Conservation (phyloP, 495 filamentous ascomycete genomes). For the Penicillium soppii region DNA sequence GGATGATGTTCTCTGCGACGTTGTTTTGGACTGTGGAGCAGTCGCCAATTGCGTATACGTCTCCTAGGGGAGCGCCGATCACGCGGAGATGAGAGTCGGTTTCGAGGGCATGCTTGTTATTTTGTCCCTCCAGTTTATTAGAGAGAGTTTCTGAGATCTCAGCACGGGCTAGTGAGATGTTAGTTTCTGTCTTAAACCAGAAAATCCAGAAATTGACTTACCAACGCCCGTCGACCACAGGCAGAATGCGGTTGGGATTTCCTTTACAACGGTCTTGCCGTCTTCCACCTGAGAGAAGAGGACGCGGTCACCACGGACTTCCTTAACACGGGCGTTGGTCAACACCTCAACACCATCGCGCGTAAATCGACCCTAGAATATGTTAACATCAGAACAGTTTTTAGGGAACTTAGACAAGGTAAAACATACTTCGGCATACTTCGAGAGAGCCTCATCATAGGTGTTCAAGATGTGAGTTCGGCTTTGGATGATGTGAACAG, state of each 20-base stretch:
- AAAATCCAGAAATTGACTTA: slow-evolving; percentile 25
- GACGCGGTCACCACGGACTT: slow-evolving; percentile 79
- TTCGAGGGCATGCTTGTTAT: slow-evolving; percentile 88
- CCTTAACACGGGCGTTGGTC: slow-evolving; percentile 88
- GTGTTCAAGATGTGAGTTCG: slow-evolving; percentile 95
- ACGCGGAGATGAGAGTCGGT: slow-evolving; percentile 94
- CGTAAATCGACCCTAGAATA: slow-evolving; percentile 61
- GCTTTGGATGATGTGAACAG: slow-evolving; percentile 94
- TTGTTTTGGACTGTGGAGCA: slow-evolving; percentile 97
- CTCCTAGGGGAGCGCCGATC: slow-evolving; percentile 86
- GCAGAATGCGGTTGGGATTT: slow-evolving; percentile 94
- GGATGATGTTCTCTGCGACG: slow-evolving; percentile 78
- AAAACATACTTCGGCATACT: slow-evolving; percentile 73
- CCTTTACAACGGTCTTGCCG: slow-evolving; percentile 76
- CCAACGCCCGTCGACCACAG: slow-evolving; percentile 95
- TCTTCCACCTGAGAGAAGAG: slow-evolving; percentile 82
- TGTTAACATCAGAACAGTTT: slow-evolving; percentile 16
- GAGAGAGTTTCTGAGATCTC: slow-evolving; percentile 74
- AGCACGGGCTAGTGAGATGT: slow-evolving; percentile 62
- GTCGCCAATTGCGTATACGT: slow-evolving; percentile 98
- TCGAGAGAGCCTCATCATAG: slow-evolving; percentile 91
- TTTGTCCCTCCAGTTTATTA: slow-evolving; percentile 71
- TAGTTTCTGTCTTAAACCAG: slow-evolving; percentile 4
- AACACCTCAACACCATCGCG: slow-evolving; percentile 88
- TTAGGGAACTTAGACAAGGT: not conserved